Base-by-base conservation (phyloP, 176 grass and related monocot species). In the Hsuehochloa calcarea region DNA sequence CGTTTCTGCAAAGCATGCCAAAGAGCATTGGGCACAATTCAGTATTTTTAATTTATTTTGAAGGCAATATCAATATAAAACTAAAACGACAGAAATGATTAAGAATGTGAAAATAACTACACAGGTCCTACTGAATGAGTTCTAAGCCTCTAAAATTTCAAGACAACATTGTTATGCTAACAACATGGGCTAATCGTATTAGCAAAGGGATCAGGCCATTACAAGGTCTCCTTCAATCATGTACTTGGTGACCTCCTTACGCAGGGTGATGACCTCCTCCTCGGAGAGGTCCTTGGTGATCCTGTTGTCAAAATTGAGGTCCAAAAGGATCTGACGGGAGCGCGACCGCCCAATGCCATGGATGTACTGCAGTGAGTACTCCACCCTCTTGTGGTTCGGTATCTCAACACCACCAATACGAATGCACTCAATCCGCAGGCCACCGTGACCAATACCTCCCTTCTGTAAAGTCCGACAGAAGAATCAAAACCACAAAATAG, bases 201-300 rank as follows among this genome's bases (percentile, higher is more conserved):
- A 62, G 38, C 38, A 72, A 75, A 43, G 59, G 80, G 66, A 34
- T 51, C 22, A 79, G n/a, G 67, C 13, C 14, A 79, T 81, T 93
- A 98, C 93, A 47, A 98, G 91, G 81, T 98, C 96, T 77, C 96
- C 93, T 84, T 96, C 91, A 65, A 94, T 95, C 96, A 94, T 95
- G 87, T 98, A 98, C 65, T 94, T 94, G 70, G 88, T 80, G 59
- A 98, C 93, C 65, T 98, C 96, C 76, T 98, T 94, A 87, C 96
- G 89, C 51, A 98, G 89, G 8, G 85, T 82, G 65, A 92, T 96
- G 66, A 94, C 93, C 79, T 98, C 93, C 72, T 98, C 91, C 56
- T 98, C 96, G 0, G 86, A 85, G 73, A 96, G 93, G 38, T 96
- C 91, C 88, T 87, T 96, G 47, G 91, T 92, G 80, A 94, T 71